phyloP scores from a whole-genome alignment of 208 protist genomes.

The Leptomonas pyrrhocoris region DNA sequence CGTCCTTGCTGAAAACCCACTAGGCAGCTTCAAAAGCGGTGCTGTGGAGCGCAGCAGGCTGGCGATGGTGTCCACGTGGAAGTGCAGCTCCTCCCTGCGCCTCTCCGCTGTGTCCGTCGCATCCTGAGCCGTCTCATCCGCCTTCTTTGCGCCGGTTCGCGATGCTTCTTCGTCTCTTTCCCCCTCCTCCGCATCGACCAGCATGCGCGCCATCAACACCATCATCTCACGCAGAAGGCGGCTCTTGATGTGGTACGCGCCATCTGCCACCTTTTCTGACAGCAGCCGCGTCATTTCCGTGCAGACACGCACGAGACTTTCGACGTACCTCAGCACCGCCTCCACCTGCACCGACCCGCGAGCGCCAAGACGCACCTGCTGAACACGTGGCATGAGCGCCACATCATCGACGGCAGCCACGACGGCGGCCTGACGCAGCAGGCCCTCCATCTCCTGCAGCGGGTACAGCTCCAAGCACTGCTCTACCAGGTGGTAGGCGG shows the following conservation, averaged over 20 bases:
- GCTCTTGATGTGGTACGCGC: constrained; percentile 47
- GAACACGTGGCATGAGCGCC: constrained; percentile 30
- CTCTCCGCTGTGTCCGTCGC: constrained; percentile 7
- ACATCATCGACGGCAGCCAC: constrained; percentile 31
- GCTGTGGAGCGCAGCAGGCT: constrained; percentile 73
- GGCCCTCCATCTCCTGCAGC: constrained; percentile 45
- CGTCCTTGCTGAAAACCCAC: background rate
- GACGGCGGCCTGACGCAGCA: constrained; percentile 40
- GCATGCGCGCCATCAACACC: constrained; percentile 75
- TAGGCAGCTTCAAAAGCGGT: constrained; percentile 58
- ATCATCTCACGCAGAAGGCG: constrained; percentile 58
- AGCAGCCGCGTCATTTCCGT: constrained; percentile 58
- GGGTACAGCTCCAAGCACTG: constrained; percentile 53
- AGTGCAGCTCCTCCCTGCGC: constrained; percentile 35
- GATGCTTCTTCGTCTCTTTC: constrained; percentile 11
- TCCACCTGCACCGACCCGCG: constrained; percentile 33
- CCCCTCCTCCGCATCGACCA: constrained; percentile 34
- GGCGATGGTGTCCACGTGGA: constrained; percentile 66
- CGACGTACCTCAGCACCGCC: constrained; percentile 49
- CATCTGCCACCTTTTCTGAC: constrained; percentile 56
- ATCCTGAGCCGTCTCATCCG: background rate
- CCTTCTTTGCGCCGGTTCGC: constrained; percentile 1
- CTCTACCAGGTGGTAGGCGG: constrained; percentile 53
- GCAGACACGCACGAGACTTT: constrained; percentile 57
- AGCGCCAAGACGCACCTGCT: constrained; percentile 21